A percentile compares a stretch with the other conserved stretches of the same genome.
Conservation (phyloP, 306 rosid species). For the Astragalus glycyphyllos region DNA sequence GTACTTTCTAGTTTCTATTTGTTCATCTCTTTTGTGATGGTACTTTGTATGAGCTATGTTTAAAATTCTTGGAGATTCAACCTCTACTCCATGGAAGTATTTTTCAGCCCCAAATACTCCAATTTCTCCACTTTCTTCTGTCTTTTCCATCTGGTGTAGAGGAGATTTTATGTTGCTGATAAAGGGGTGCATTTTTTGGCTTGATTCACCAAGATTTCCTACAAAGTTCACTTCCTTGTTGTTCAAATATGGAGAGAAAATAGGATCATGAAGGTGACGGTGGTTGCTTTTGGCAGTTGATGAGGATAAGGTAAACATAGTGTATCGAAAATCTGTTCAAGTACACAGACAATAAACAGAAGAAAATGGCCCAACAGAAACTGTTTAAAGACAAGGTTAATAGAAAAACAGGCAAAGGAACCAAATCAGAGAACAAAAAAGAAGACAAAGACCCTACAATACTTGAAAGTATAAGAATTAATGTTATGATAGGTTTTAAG, state of each 20-base stretch:
- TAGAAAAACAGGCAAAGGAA: conserved; percentile 16
- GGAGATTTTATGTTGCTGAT: conserved; percentile 37
- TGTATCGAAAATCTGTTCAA: conserved; percentile 30
- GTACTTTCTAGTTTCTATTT: conserved; percentile 26
- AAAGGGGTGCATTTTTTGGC: conserved; percentile 20
- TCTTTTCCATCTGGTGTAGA: conserved; percentile 36
- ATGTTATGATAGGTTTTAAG: conserved; percentile 16
- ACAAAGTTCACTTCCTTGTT: conserved; percentile 40
- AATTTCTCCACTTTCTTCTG: conserved; percentile 73
- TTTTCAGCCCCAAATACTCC: conserved; percentile 83
- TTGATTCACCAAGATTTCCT: conserved; percentile 33
- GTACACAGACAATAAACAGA: conserved; percentile 26
- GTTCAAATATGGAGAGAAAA: conserved; percentile 58
- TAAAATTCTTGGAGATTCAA: conserved; percentile 6
- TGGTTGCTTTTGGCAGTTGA: conserved; percentile 43
- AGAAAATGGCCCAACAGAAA: not conserved
- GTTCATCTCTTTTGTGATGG: conserved; percentile 38
- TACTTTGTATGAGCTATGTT: conserved; percentile 41
- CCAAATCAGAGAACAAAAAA: conserved; percentile 38
- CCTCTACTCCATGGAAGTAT: conserved; percentile 76
- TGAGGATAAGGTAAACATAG: conserved; percentile 54
- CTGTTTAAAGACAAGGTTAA: not conserved
- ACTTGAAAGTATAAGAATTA: not conserved
- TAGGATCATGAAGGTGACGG: conserved; percentile 44
- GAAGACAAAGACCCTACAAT: conserved; percentile 37